Conservation (phyloP, 2,329 filamentous ascomycete genomes). For the Pestalotiopsis sp. region DNA sequence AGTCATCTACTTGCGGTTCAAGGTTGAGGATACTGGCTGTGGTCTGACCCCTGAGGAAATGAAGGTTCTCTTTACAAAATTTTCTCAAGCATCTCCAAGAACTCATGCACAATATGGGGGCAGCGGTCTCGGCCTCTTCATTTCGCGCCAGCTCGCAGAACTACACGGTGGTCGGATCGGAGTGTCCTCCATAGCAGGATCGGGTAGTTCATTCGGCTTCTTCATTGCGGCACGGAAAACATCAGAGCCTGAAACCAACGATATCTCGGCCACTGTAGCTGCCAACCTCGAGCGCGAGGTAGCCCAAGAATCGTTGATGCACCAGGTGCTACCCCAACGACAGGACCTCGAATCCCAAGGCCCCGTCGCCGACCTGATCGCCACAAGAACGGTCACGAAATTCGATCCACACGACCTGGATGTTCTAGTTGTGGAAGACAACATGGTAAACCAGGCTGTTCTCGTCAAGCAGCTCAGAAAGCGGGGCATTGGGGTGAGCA, state of each 20-base stretch:
- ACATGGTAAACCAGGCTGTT: conserved; percentile 68
- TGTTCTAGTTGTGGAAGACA: conserved; percentile 67
- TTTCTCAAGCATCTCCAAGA: conserved; percentile 58
- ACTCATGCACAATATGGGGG: conserved; percentile 62
- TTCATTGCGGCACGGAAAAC: conserved; percentile 58
- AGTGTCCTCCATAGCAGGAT: conserved; percentile 56
- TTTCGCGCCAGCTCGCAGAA: conserved; percentile 62
- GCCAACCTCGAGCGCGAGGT: conserved; percentile 20
- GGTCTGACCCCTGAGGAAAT: conserved; percentile 63
- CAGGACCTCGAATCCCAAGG: conserved; percentile 23
- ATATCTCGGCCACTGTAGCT: conserved; percentile 4
- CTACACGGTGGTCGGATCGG: conserved; percentile 67
- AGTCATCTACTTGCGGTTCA: conserved; percentile 42
- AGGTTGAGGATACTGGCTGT: conserved; percentile 66
- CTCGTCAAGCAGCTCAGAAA: conserved; percentile 64
- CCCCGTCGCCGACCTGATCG: conserved; percentile 20
- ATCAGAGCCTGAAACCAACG: conserved; percentile 13
- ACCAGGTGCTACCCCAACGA: conserved; percentile 22
- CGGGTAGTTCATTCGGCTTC: conserved; percentile 63
- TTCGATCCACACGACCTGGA: conserved; percentile 50
- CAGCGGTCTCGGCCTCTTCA: conserved; percentile 64
- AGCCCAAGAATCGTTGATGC: conserved; percentile 15
- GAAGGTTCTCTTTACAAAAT: conserved; percentile 65
- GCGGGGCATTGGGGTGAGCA: conserved; percentile 57
- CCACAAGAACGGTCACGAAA: conserved; percentile 15